Evolutionary conservation across 75 land plant species (phyloP).

Genomic region (Cunninghamia lanceolata): DNA sequence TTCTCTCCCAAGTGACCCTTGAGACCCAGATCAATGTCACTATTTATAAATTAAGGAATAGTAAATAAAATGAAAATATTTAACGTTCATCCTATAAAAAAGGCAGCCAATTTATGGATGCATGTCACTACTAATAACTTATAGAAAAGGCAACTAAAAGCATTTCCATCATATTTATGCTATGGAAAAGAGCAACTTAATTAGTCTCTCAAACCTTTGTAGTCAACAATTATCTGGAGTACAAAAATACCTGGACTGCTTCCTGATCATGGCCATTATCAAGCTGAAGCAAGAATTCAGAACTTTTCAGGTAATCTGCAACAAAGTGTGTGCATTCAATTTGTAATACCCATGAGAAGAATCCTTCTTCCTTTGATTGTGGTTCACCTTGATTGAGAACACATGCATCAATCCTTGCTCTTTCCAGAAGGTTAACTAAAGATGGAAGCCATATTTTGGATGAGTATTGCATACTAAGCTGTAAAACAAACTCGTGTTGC

Average conservation of each 20-base stretch:
- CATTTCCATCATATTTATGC: not conserved
- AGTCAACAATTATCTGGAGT: not conserved
- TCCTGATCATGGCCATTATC: conserved; percentile 29
- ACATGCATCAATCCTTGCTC: conserved; percentile 10
- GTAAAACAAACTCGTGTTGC: conserved; percentile 46
- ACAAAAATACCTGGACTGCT: conserved; percentile 34
- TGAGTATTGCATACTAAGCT: conserved; percentile 60
- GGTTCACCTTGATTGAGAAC: not conserved
- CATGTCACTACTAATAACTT: not conserved
- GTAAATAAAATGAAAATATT: no score
- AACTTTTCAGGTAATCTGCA: conserved; percentile 43
- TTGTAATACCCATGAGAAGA: not conserved
- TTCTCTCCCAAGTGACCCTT: no score
- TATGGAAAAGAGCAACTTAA: not conserved
- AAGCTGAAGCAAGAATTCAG: conserved; percentile 45
- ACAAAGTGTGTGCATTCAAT: conserved; percentile 19
- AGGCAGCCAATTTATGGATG: no score
- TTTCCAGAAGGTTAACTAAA: conserved; percentile 43
- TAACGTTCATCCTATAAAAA: no score
- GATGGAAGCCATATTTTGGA: conserved; percentile 63
- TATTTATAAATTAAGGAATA: no score
- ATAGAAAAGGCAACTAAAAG: not conserved
- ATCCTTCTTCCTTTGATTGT: not conserved
- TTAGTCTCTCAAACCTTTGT: not conserved
- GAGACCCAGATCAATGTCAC: no score